Conservation (phyloP, 805 yeast species). For the Lipomyces sp. region DNA sequence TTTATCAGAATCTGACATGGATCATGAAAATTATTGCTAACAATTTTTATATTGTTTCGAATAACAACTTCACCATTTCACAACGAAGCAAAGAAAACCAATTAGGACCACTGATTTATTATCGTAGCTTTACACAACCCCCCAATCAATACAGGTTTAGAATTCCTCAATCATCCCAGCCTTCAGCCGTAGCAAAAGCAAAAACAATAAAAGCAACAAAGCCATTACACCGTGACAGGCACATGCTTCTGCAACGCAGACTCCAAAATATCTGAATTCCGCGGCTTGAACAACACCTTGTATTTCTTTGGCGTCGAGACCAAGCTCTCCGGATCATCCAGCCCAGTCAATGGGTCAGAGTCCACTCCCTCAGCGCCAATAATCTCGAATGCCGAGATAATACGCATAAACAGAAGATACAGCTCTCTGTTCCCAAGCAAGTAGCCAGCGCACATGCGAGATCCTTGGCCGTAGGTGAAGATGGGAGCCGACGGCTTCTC, state of each 20-base stretch:
- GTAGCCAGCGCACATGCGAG: slow-evolving; percentile 69
- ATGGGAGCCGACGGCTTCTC: slow-evolving; percentile 29
- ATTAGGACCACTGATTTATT: no score
- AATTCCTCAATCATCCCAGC: no score
- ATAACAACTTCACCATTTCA: no score
- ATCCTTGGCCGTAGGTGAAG: slow-evolving; percentile 56
- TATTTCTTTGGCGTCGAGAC: slow-evolving; percentile 32
- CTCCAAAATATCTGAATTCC: slow-evolving; percentile 23
- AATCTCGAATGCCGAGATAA: slow-evolving; percentile 52
- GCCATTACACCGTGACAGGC: no score
- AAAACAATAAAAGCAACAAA: no score
- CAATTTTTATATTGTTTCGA: no score
- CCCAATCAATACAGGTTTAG: no score
- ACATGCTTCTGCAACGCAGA: slow-evolving; percentile 8
- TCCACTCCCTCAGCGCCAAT: slow-evolving; percentile 27
- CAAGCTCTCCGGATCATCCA: slow-evolving; percentile 29
- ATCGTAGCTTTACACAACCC: no score
- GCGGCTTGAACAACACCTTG: slow-evolving; percentile 28
- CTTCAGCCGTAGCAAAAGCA: no score
- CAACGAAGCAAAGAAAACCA: no score
- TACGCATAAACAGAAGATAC: slow-evolving; percentile 54
- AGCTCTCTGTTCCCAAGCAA: slow-evolving; percentile 63
- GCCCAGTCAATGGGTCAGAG: slow-evolving; percentile 30
- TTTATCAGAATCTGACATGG: no score
- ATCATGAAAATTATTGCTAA: no score